Percentiles rank a stretch among this genome's conserved stretches.
phyloP scores from a whole-genome alignment of 768 basidiomycete genomes.

The Tricholoma terreum region DNA sequence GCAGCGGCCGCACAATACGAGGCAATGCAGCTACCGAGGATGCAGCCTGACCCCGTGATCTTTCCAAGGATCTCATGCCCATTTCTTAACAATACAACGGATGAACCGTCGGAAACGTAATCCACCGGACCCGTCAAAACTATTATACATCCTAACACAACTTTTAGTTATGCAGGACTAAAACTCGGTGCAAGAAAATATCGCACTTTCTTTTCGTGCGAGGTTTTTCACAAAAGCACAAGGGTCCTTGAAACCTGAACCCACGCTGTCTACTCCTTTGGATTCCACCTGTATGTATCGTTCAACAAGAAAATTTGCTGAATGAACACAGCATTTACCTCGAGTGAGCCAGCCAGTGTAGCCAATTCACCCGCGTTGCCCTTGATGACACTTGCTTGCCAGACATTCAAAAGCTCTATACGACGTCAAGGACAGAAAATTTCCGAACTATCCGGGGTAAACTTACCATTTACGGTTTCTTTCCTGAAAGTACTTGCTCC shows the following conservation, averaged over 20 bases:
- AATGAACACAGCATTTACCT: slow-evolving; percentile 41
- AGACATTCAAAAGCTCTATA: slow-evolving; percentile 64
- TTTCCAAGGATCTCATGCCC: slow-evolving; percentile 69
- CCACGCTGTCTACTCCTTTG: slow-evolving; percentile 85
- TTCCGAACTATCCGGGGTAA: not conserved
- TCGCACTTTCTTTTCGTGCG: slow-evolving; percentile 72
- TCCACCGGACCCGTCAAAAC: slow-evolving; percentile 79
- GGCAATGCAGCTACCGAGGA: slow-evolving; percentile 74
- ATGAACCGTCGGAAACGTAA: slow-evolving; percentile 79
- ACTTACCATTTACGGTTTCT: slow-evolving; percentile 53
- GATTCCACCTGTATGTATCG: slow-evolving; percentile 50
- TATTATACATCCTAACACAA: slow-evolving; percentile 64
- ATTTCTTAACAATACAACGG: slow-evolving; percentile 68
- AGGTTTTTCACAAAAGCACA: slow-evolving; percentile 62
- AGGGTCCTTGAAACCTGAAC: slow-evolving; percentile 75
- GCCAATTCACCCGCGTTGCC: slow-evolving; percentile 92
- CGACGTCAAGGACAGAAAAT: not conserved
- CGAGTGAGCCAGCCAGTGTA: slow-evolving; percentile 67
- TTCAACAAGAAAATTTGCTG: not conserved
- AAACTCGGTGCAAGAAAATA: not conserved
- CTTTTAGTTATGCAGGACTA: not conserved
- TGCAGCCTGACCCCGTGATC: slow-evolving; percentile 91
- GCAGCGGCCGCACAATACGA: slow-evolving; percentile 75
- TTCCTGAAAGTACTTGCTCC: slow-evolving; percentile 78
- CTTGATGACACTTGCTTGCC: slow-evolving; percentile 91